Evolutionary conservation across 1,284 basidiomycete genomes (phyloP), one percentile per base, ranked within the genome.

Genomic region (Puccinia horiana): DNA sequence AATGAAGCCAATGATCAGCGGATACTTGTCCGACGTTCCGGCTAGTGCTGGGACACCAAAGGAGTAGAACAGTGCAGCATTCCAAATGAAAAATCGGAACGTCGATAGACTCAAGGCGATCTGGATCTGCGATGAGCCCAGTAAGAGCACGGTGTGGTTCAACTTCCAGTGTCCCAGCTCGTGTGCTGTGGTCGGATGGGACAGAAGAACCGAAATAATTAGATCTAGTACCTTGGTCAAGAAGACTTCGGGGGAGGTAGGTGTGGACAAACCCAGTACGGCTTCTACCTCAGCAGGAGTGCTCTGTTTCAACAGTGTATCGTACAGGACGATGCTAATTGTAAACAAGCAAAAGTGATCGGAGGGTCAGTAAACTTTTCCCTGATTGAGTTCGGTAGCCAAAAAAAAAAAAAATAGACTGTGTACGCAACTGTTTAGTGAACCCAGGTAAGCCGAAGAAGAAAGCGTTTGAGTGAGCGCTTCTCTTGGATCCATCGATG

Each of bases 141-240:
- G 90, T 84, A 98, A 90, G 87, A 96, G 94, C 83, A 92, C 91
- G 0, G 95, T 94, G 88, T 99, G 96, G 83, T 87, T 85, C 88
- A 91, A 91, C 85, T 93, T 93, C 95, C 95, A 98, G 88, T 98
- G 95, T 0, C 96, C 96, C 32, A 98, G 92, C 87, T 98, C 96
- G 88, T 98, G 96, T 0, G 95, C 88, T 85, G 54, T 77, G 54
- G 26, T 8, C 32, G 63, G 44, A 58, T 42, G 23, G 56, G 67
- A 52, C 14, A 40, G 77, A 44, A 40, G 47, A 20, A 52, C 49
- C 82, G 47, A 20, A 49, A 9, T 11, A 32, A n/a, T 83, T 87
- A 37, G 83, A 61, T 61, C 29, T 20, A 52, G 14, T 40, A 26
- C n/a, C 29, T 56, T 5, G 35, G 26, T 32, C 23, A 29, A 47